Percentiles rank a stretch among this genome's conserved stretches.
phyloP scores from a whole-genome alignment of 1,139 yeast genomes.

The Blastobotrys malaysiensis region DNA sequence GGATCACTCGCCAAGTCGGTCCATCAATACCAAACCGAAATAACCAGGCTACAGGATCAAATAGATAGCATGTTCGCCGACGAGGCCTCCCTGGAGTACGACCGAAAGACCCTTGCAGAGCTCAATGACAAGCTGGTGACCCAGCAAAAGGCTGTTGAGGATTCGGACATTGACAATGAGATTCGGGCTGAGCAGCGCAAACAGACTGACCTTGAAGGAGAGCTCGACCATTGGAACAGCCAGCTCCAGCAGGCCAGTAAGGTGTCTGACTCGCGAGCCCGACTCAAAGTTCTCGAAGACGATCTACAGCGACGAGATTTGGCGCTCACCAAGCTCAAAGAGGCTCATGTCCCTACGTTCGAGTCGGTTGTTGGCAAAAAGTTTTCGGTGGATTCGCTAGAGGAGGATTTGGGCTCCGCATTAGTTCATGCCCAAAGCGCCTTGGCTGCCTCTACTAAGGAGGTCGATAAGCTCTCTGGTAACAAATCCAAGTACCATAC shows the following conservation, averaged over 20 bases:
- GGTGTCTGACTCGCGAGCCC: conserved; percentile 56
- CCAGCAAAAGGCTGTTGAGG: conserved; percentile 17
- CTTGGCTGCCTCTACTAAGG: background rate
- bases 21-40: conserved; percentile 30
- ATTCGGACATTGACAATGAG: conserved; percentile 35
- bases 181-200: conserved; percentile 39
- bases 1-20: conserved; percentile 38
- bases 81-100: conserved; percentile 40
- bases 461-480: background rate
- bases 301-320: conserved; percentile 32
- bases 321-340: conserved; percentile 21
- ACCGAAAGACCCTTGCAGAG: conserved; percentile 34
- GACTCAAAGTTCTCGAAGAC: conserved; percentile 42
- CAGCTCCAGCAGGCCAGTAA: conserved; percentile 48
- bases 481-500: background rate
- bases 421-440: conserved; percentile 9
- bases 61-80: conserved; percentile 38
- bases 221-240: conserved; percentile 49
- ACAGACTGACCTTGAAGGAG: conserved; percentile 44
- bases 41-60: conserved; percentile 34
- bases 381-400: conserved; percentile 9
- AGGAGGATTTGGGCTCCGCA: conserved; percentile 13
- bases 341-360: background rate
- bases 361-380: conserved; percentile 4
- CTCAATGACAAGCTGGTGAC: conserved; percentile 30